phyloP scores from a whole-genome alignment of 2,329 filamentous ascomycete genomes.

The Aspergillus calidoustus region DNA sequence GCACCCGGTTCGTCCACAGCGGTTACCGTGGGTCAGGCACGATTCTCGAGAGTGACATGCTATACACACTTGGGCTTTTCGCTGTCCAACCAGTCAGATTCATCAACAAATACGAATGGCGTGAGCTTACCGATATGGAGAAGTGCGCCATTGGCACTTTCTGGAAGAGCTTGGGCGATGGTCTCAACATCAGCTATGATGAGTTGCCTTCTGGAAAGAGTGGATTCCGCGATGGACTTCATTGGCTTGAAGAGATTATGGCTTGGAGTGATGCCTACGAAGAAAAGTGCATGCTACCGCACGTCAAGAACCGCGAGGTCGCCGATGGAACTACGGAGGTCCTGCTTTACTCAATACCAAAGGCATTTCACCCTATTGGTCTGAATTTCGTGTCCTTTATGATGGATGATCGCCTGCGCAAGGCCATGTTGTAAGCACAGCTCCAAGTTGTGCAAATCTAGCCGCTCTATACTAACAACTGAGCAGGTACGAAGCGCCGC shows the following conservation, averaged over 20 bases:
- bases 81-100: slow-evolving; percentile 68
- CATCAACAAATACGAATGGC: slow-evolving; percentile 71
- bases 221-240: slow-evolving; percentile 55
- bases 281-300: slow-evolving; percentile 60
- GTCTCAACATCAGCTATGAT: slow-evolving; percentile 65
- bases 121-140: slow-evolving; percentile 68
- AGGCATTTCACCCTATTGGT: slow-evolving; percentile 51
- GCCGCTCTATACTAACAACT: background rate
- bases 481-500: slow-evolving; percentile 46
- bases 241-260: slow-evolving; percentile 58
- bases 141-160: slow-evolving; percentile 68
- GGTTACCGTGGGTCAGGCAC: slow-evolving; percentile 61
- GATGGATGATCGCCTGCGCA: slow-evolving; percentile 67
- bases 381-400: slow-evolving; percentile 60
- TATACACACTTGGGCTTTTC: slow-evolving; percentile 70
- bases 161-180: slow-evolving; percentile 73
- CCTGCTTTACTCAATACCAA: slow-evolving; percentile 61
- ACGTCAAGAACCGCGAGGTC: slow-evolving; percentile 53
- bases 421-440: slow-evolving; percentile 64
- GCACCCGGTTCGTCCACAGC: slow-evolving; percentile 68
- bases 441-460: background rate
- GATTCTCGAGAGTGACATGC: slow-evolving; percentile 66
- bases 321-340: slow-evolving; percentile 66
- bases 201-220: slow-evolving; percentile 47
- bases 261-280: slow-evolving; percentile 64